Evolutionary conservation across 1,284 basidiomycete species (phyloP).

Genomic region (Serendipita sp.): DNA sequence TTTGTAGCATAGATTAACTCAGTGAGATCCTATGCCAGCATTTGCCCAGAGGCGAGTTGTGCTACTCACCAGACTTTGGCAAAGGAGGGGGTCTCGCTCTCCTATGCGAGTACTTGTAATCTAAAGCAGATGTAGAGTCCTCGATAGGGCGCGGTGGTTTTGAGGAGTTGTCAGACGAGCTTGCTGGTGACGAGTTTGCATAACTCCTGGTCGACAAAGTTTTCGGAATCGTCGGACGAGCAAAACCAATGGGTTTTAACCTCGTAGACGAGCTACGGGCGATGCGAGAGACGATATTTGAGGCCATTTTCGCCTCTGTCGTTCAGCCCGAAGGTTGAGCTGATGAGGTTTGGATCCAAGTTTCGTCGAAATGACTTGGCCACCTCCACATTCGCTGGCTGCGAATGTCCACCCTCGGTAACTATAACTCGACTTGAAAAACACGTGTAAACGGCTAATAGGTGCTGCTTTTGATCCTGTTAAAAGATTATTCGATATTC

Average conservation of each 20-base stretch:
- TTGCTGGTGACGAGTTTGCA: conserved; percentile 7
- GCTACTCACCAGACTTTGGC: conserved; percentile 45
- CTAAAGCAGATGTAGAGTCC: conserved; percentile 86
- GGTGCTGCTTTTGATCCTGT: neutral
- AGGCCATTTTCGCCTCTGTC: neutral
- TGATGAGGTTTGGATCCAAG: neutral
- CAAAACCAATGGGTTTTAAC: neutral
- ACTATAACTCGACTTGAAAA: too few relatives aligned
- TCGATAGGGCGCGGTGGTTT: conserved; percentile 41
- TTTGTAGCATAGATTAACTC: conserved; percentile 16
- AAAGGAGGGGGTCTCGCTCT: conserved; percentile 55
- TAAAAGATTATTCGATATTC: conserved; percentile 50
- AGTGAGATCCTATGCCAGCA: neutral
- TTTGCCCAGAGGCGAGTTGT: conserved; percentile 21
- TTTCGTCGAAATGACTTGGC: conserved; percentile 5
- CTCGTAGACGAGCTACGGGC: neutral
- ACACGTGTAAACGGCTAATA: neutral
- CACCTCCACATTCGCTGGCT: neutral
- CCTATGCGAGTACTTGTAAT: conserved; percentile 73
- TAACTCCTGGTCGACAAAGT: conserved; percentile 1
- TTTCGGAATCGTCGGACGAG: conserved; percentile 7
- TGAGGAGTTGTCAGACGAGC: conserved; percentile 7
- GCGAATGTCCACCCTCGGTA: neutral
- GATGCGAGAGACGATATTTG: neutral
- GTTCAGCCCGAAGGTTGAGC: neutral